A percentile compares a stretch with the other conserved stretches of the same genome.
Evolutionary conservation across 2,329 filamentous ascomycete species (phyloP).

Genomic region (Fusarium xylarioides): DNA sequence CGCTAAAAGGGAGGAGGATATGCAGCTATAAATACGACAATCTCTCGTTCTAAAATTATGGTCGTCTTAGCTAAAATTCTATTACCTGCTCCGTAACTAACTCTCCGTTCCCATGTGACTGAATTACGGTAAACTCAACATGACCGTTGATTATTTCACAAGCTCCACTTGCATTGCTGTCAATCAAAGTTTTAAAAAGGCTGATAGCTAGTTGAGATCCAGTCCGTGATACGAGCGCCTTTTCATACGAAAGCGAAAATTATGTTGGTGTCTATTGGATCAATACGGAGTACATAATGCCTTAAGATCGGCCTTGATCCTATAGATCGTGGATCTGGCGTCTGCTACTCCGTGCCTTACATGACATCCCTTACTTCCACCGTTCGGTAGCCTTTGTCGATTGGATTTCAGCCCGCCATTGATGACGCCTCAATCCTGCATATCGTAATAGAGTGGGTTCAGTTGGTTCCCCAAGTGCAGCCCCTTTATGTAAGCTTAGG

Average conservation of each 20-base stretch:
- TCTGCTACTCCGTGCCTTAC: background rate
- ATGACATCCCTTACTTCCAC: slow-evolving; percentile 10
- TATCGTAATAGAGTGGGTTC: slow-evolving; percentile 14
- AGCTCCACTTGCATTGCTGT: background rate
- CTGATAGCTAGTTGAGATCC: background rate
- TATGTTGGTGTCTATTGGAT: background rate
- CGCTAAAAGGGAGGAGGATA: slow-evolving; percentile 24
- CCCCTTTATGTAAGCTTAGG: slow-evolving; percentile 16
- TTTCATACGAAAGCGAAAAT: slow-evolving; percentile 14
- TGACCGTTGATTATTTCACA: slow-evolving; percentile 1
- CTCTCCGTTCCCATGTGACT: slow-evolving; percentile 9
- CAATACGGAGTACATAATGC: background rate
- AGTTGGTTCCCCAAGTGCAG: background rate
- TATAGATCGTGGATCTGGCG: background rate
- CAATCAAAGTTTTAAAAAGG: background rate
- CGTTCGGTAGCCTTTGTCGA: background rate
- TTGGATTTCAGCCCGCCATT: background rate
- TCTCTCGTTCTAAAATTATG: slow-evolving; percentile 21
- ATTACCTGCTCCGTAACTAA: background rate
- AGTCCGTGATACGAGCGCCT: background rate
- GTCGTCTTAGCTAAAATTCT: slow-evolving; percentile 13
- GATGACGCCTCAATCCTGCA: slow-evolving; percentile 18
- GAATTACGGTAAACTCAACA: slow-evolving; percentile 2
- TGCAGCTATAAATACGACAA: slow-evolving; percentile 26
- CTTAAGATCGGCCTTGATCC: background rate